Base-by-base conservation (phyloP, 169 alveolate genomes). In the Theileria orientalis region DNA sequence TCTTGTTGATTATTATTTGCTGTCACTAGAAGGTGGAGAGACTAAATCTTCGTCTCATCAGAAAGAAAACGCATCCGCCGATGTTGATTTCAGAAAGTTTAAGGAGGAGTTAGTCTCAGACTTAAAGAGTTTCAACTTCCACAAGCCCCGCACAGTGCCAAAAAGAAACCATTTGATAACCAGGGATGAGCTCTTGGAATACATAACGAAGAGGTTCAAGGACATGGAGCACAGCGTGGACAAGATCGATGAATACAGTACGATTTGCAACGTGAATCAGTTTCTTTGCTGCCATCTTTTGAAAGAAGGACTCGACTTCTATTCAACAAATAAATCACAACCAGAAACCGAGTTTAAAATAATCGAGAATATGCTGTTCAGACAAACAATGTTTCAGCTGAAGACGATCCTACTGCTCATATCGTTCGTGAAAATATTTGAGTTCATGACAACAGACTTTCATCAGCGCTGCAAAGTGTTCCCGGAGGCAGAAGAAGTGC, bases 281-380 rank as follows among this genome's bases (percentile, higher is more conserved):
- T 23, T 66, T 54, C 56, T 78, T 23, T 78, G 86, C 32, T 78
- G 83, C 29, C 75, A 78, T 13, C 19, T 78, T 42, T 60, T 78
- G 52, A 68, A 78, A 51, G 86, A 78, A 64, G 86, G 86, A 5
- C 54, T 78, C 13, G 67, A 56, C 60, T 78, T 37, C 63, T 78
- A 78, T 59, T 74, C 80, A 11, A 35, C 27, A 8, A 63, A 78
- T 5, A 82, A 69, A 8, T 49, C 74, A 19, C 86, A 78, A 56
- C 47, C n/a, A 3, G 57, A 57, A 74, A 41, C 86, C 25, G 86
- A 78, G 69, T 49, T 19, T 21, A 19, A 42, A 5, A 78, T 78
- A 23, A 70, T 78, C 8, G 83, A 78, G 60, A 61, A 40, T 63
- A 78, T 78, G 86, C 62, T 78, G 44, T 68, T 63, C 46, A 61